phyloP scores from a whole-genome alignment of 2,329 filamentous ascomycete species.

The Purpureocillium takamizusanense region DNA sequence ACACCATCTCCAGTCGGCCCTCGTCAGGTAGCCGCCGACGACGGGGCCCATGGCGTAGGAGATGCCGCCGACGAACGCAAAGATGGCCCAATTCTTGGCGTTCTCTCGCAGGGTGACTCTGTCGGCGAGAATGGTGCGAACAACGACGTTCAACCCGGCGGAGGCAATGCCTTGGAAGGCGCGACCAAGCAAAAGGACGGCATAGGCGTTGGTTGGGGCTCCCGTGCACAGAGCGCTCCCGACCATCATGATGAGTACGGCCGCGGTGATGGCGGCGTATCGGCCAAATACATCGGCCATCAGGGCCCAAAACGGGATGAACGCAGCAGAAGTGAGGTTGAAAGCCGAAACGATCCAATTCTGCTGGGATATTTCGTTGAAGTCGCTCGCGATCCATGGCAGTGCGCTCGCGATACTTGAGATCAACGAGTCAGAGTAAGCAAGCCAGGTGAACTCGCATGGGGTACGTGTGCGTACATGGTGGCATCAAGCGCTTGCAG shows the following conservation, averaged over 20 bases:
- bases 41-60: constrained; percentile 54
- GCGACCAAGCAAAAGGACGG: constrained; percentile 52
- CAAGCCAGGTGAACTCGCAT: neutral
- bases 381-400: constrained; percentile 53
- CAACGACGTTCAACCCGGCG: constrained; percentile 51
- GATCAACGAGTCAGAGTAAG: neutral
- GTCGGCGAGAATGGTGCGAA: constrained; percentile 56
- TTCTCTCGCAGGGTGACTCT: constrained; percentile 53
- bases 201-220: constrained; percentile 42
- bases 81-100: constrained; percentile 52
- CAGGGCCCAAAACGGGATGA: constrained; percentile 58
- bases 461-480: constrained; percentile 26
- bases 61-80: constrained; percentile 49
- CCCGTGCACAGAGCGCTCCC: constrained; percentile 55
- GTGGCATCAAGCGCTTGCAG: constrained; percentile 56
- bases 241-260: constrained; percentile 47
- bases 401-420: constrained; percentile 24
- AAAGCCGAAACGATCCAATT: constrained; percentile 65
- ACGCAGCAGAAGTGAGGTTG: constrained; percentile 57
- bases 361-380: constrained; percentile 47
- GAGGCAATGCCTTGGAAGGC: constrained; percentile 54
- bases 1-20: constrained; percentile 55
- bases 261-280: constrained; percentile 46
- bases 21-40: constrained; percentile 48
- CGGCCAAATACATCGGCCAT: constrained; percentile 57